Percentiles rank a stretch among this genome's conserved stretches.
phyloP scores from a whole-genome alignment of 306 rosid genomes.

The Trichosanthes truncata region DNA sequence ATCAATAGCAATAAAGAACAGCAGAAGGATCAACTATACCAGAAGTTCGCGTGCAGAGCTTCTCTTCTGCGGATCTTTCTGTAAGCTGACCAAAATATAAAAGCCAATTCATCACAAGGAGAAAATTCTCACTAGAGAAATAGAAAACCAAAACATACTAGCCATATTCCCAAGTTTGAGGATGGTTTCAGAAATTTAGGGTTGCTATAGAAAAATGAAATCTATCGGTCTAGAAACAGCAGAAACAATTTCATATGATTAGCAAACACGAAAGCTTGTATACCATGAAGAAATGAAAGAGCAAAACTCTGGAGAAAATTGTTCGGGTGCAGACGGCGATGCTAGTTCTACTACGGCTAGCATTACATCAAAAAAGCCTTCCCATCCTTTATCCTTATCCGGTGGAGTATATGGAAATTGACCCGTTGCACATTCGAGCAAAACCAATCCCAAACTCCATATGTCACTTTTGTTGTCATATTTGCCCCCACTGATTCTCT shows the following conservation, averaged over 20 bases:
- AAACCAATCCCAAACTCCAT: constrained; percentile 88
- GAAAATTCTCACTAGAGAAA: neutral
- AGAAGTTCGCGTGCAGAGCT: constrained; percentile 70
- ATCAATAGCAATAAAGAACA: neutral
- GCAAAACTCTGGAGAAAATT: constrained; percentile 78
- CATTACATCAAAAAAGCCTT: constrained; percentile 69
- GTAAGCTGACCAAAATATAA: constrained; percentile 34
- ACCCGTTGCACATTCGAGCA: constrained; percentile 94
- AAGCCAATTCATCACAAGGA: neutral
- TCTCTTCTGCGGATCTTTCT: constrained; percentile 62
- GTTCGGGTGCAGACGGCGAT: constrained; percentile 74
- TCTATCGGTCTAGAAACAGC: neutral
- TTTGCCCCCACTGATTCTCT: constrained; percentile 65
- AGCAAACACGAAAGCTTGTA: constrained; percentile 6
- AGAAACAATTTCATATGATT: neutral
- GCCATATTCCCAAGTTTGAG: neutral
- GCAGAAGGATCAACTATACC: constrained; percentile 30
- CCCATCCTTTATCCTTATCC: constrained; percentile 61
- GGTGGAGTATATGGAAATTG: constrained; percentile 77
- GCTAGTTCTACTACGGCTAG: constrained; percentile 59
- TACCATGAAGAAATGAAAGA: constrained; percentile 93
- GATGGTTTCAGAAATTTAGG: neutral
- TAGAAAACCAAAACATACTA: neutral
- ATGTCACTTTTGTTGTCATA: constrained; percentile 92
- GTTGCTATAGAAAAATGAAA: neutral